Evolutionary conservation across 805 yeast genomes (phyloP).

Genomic region (Saturnispora besseyi): DNA sequence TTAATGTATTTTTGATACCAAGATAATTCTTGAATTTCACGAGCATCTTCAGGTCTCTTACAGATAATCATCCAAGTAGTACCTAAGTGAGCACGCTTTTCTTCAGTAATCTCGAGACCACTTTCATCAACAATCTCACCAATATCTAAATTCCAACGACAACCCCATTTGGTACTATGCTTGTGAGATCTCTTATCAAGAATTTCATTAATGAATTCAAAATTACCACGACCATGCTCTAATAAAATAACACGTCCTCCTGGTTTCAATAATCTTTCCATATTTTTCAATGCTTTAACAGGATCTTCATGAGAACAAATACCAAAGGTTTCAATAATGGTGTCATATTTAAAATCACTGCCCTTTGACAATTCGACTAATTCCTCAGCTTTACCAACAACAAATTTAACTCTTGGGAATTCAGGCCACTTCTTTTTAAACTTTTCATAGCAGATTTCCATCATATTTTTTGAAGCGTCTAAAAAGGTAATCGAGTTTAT

Average conservation of each 20-base stretch:
- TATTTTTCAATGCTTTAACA: slow-evolving; percentile 65
- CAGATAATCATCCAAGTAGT: slow-evolving; percentile 84
- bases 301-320: slow-evolving; percentile 95
- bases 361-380: slow-evolving; percentile 40
- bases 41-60: slow-evolving; percentile 61
- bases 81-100: slow-evolving; percentile 78
- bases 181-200: slow-evolving; percentile 76
- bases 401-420: slow-evolving; percentile 70
- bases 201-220: slow-evolving; percentile 66
- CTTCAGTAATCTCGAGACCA: slow-evolving; percentile 74
- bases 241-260: slow-evolving; percentile 81
- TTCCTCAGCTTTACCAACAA: slow-evolving; percentile 85
- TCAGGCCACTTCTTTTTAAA: slow-evolving; percentile 60
- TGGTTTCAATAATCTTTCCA: slow-evolving; percentile 66
- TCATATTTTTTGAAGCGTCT: slow-evolving; percentile 82
- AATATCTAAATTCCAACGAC: slow-evolving; percentile 94
- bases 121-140: slow-evolving; percentile 78
- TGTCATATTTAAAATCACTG: slow-evolving; percentile 62
- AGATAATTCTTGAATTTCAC: slow-evolving; percentile 37
- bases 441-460: slow-evolving; percentile 67
- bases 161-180: slow-evolving; percentile 89
- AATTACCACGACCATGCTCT: slow-evolving; percentile 88
- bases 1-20: slow-evolving; percentile 42
- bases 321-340: slow-evolving; percentile 90
- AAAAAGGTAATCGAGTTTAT: slow-evolving; percentile 72